phyloP scores from a whole-genome alignment of 1,139 yeast species.

The Suhomyces yuchorum region DNA sequence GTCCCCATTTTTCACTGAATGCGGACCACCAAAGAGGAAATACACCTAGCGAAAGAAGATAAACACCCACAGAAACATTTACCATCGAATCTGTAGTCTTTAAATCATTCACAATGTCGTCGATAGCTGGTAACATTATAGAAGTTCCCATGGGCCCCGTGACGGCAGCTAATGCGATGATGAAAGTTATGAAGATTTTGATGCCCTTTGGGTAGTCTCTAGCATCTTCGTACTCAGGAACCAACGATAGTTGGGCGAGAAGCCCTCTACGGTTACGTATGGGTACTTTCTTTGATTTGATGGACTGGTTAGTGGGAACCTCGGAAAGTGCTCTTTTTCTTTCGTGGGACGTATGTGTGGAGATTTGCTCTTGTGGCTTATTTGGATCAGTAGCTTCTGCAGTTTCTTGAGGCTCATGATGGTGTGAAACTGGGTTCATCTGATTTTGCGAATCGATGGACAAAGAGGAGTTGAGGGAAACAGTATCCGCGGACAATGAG shows the following conservation, averaged over 20 bases:
- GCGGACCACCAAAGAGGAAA: conserved; percentile 92
- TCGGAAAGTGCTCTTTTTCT: not conserved
- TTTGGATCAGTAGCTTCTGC: not conserved
- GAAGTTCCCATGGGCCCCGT: conserved; percentile 94
- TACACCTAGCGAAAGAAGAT: conserved; percentile 70
- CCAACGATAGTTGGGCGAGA: conserved; percentile 50
- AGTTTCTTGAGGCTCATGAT: not conserved
- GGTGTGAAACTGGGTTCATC: conserved; percentile 6
- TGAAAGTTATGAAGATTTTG: conserved; percentile 58
- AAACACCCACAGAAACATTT: conserved; percentile 79
- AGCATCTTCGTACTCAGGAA: conserved; percentile 78
- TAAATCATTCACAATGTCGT: conserved; percentile 56
- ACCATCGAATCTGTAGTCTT: conserved; percentile 61
- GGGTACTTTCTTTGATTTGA: conserved; percentile 33
- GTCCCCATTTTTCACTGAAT: conserved; percentile 72
- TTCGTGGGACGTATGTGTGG: not conserved
- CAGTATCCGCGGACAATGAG: not conserved
- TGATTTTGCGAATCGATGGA: conserved; percentile 11
- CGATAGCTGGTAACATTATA: conserved; percentile 77
- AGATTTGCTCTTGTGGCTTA: not conserved
- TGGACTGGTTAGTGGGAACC: not conserved
- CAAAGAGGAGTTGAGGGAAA: conserved; percentile 9
- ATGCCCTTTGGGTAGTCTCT: conserved; percentile 54
- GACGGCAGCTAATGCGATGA: conserved; percentile 74
- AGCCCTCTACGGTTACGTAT: conserved; percentile 54